Base-by-base conservation (phyloP, 352 stramenopile genomes). In the Phytophthora rubi region DNA sequence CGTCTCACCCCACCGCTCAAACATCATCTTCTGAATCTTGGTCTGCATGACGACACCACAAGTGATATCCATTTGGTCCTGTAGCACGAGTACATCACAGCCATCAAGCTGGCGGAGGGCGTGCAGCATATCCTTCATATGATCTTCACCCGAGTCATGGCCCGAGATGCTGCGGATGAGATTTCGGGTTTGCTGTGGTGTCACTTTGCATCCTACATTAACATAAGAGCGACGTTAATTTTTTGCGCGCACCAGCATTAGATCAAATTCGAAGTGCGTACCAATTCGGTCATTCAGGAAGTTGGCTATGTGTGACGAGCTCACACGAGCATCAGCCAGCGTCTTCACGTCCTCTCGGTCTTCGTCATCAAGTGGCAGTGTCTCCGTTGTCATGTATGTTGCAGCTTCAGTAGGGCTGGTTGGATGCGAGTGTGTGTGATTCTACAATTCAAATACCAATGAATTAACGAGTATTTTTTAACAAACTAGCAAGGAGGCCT, bases 161-260 rank as follows among this genome's bases (percentile, higher is more conserved):
- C 55, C 63, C n/a, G 54, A 53, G 13, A 70, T 59, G 9, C 28
- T 53, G 32, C 55, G 33, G 5, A 70, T 61, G 32, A 70, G 26
- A 37, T 65, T 70, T 6, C 49, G 54, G 2, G 26, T 30, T 30
- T 30, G 26, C 26, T 15, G 51, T 64, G 63, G 51, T 35, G 55
- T 60, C 51, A 61, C 53, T 9, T 52, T 42, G 33, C 33, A 42
- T 9, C 33, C 33, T 42, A 42, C 12, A 42, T 42, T 13, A 42
- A 15, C 23, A 18, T 35, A 35, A n/a, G 26, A 30, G 5, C 26
- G 0, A 30, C 26, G 26, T 54, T 13, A 42, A 42, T 13, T 15
- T 35, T 35, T 21, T 23, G 30, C 48, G 5, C 48, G 23, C 9
- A n/a, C 12, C 33, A 54, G 7, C 4, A 35, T n/a, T 8, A 35